Conservation (phyloP, 768 basidiomycete genomes). For the Boletus reticuloceps region DNA sequence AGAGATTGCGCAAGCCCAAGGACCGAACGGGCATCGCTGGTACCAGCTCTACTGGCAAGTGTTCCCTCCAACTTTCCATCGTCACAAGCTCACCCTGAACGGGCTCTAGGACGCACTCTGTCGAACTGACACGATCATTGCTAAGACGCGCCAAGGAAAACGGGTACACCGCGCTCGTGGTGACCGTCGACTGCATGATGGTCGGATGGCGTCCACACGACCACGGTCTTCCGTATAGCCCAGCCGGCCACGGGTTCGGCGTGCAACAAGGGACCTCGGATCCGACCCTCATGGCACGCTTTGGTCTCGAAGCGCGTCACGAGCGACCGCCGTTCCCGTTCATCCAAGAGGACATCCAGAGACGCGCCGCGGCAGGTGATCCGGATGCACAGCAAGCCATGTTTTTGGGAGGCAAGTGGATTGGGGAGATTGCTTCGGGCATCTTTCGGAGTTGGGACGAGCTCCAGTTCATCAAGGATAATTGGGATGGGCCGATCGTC, state of each 20-base stretch:
- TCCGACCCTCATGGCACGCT: slow-evolving; percentile 44
- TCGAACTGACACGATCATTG: slow-evolving; percentile 39
- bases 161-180: slow-evolving; percentile 42
- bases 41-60: slow-evolving; percentile 48
- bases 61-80: neutral
- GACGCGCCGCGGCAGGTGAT: slow-evolving; percentile 30
- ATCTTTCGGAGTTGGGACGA: slow-evolving; percentile 45
- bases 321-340: slow-evolving; percentile 36
- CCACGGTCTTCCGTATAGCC: slow-evolving; percentile 38
- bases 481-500: slow-evolving; percentile 50
- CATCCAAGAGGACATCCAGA: slow-evolving; percentile 27
- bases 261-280: slow-evolving; percentile 42
- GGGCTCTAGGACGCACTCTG: slow-evolving; percentile 35
- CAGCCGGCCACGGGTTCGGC: slow-evolving; percentile 37
- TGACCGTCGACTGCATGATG: slow-evolving; percentile 44
- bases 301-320: slow-evolving; percentile 29
- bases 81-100: neutral
- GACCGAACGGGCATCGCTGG: slow-evolving; percentile 41
- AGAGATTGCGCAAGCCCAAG: slow-evolving; percentile 45
- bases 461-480: slow-evolving; percentile 39
- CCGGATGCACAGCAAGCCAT: slow-evolving; percentile 25
- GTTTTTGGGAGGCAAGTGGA: slow-evolving; percentile 38
- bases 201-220: slow-evolving; percentile 48
- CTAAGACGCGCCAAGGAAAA: slow-evolving; percentile 41
- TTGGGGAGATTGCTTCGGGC: slow-evolving; percentile 38